A percentile compares a stretch with the other conserved stretches of the same genome.
Evolutionary conservation across 768 basidiomycete species (phyloP).

Genomic region (Hericium erinaceus): DNA sequence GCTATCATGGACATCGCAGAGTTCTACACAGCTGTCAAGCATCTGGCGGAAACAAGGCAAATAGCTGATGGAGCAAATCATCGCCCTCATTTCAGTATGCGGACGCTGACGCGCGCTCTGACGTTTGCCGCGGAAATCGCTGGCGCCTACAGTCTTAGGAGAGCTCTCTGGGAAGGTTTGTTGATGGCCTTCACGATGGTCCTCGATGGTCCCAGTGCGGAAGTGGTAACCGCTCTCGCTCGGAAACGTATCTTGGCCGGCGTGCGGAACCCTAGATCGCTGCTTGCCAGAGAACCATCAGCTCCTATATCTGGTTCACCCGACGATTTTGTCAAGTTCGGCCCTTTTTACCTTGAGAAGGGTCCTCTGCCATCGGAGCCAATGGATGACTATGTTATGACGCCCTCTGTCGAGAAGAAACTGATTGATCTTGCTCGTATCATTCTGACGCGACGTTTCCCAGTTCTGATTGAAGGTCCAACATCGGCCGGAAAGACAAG

Average conservation of each 20-base stretch:
- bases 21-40: slow-evolving; percentile 78
- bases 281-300: slow-evolving; percentile 61
- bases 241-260: slow-evolving; percentile 71
- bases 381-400: slow-evolving; percentile 83
- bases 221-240: slow-evolving; percentile 56
- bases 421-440: slow-evolving; percentile 92
- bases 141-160: slow-evolving; percentile 63
- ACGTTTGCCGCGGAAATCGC: slow-evolving; percentile 84
- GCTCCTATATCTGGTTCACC: slow-evolving; percentile 35
- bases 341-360: slow-evolving; percentile 82
- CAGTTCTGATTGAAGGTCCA: slow-evolving; percentile 94
- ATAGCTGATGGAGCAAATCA: slow-evolving; percentile 93
- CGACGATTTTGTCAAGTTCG: slow-evolving; percentile 70
- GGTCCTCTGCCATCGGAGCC: slow-evolving; percentile 59
- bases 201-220: slow-evolving; percentile 64
- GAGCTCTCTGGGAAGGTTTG: slow-evolving; percentile 93
- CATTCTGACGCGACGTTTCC: slow-evolving; percentile 79
- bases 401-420: slow-evolving; percentile 90
- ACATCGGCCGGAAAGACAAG: slow-evolving; percentile 98
- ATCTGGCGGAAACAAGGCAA: slow-evolving; percentile 58
- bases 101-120: slow-evolving; percentile 84
- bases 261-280: slow-evolving; percentile 70
- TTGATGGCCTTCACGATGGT: slow-evolving; percentile 98
- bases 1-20: slow-evolving; percentile 88
- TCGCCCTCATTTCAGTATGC: slow-evolving; percentile 94